Evolutionary conservation across 106 monocot species (phyloP).

Genomic region (Dendrobium chrysotoxum): DNA sequence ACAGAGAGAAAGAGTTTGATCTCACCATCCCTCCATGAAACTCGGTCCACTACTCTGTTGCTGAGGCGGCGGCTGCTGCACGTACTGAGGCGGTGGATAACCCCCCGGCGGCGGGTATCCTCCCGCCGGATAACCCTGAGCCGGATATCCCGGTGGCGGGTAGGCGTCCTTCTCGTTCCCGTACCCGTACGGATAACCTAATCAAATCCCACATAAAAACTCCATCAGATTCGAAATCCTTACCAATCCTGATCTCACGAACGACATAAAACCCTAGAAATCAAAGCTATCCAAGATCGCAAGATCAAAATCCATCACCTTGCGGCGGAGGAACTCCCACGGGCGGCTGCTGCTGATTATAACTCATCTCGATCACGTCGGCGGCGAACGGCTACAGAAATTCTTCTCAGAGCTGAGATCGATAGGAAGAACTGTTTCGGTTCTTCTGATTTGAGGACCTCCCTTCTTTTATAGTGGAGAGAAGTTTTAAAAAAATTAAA

Average conservation of each 20-base stretch:
- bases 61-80: slow-evolving; percentile 35
- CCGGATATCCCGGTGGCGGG: slow-evolving; percentile 38
- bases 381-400: background rate
- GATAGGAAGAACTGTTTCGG: background rate
- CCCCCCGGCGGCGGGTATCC: slow-evolving; percentile 26
- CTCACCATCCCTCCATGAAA: slow-evolving; percentile 67
- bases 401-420: background rate
- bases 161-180: slow-evolving; percentile 21
- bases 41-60: slow-evolving; percentile 35
- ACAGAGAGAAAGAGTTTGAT: background rate
- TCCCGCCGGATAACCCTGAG: slow-evolving; percentile 33
- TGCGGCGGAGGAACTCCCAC: slow-evolving; percentile 70
- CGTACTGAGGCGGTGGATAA: slow-evolving; percentile 37
- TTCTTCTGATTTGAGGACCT: background rate
- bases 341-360: slow-evolving; percentile 50
- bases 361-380: slow-evolving; percentile 29
- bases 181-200: slow-evolving; percentile 32
- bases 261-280: slow-evolving; percentile 4
- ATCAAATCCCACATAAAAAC: background rate
- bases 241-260: background rate
- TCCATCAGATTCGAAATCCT: background rate
- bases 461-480: background rate
- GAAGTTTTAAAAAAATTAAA: background rate
- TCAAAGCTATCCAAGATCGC: background rate
- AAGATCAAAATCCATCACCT: slow-evolving; percentile 26